These are phyloP conservation scores for Corynascus novoguineensis DNA, from an alignment of 495 filamentous ascomycete species.

Conservation along the genomic window DNA sequence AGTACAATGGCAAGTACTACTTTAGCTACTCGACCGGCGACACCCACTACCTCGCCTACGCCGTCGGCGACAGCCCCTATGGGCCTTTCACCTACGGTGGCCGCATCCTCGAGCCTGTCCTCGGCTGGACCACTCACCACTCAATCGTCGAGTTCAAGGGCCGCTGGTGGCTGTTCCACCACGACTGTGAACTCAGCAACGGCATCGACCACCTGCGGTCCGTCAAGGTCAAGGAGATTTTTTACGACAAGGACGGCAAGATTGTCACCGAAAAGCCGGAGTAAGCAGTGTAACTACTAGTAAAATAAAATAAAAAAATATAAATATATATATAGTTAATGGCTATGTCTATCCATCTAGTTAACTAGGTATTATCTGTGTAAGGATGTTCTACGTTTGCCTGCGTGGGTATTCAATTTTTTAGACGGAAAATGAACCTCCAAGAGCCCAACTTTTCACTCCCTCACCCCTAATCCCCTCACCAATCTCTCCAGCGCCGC, in stretches of 20 bases:
- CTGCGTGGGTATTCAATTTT: too few relatives aligned
- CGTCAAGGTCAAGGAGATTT: conserved; percentile 67
- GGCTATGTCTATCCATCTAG: too few relatives aligned
- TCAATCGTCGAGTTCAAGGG: conserved; percentile 67
- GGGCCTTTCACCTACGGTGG: conserved; percentile 69
- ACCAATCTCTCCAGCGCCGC: conserved; percentile 40
- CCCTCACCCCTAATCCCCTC: conserved; percentile 23
- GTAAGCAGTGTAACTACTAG: conserved; percentile 4
- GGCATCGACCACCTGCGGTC: conserved; percentile 61
- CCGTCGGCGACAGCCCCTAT: conserved; percentile 51
- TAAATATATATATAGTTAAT: background rate
- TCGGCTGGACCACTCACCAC: conserved; percentile 76
- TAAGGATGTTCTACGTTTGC: too few relatives aligned
- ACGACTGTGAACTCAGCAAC: conserved; percentile 58
- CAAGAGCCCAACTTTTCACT: background rate
- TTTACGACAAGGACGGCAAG: conserved; percentile 58
- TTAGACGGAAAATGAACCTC: background rate
- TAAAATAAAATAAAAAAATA: background rate
- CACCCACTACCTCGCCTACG: conserved; percentile 65
- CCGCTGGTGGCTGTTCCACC: conserved; percentile 67
- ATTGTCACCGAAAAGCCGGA: conserved; percentile 44
- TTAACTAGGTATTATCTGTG: too few relatives aligned
- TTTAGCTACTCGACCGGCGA: conserved; percentile 73
- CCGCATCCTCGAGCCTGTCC: conserved; percentile 64
- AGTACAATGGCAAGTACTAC: conserved; percentile 60